Evolutionary conservation across 1,284 basidiomycete genomes (phyloP).

Genomic region (Cutaneotrichosporon cavernicola): DNA sequence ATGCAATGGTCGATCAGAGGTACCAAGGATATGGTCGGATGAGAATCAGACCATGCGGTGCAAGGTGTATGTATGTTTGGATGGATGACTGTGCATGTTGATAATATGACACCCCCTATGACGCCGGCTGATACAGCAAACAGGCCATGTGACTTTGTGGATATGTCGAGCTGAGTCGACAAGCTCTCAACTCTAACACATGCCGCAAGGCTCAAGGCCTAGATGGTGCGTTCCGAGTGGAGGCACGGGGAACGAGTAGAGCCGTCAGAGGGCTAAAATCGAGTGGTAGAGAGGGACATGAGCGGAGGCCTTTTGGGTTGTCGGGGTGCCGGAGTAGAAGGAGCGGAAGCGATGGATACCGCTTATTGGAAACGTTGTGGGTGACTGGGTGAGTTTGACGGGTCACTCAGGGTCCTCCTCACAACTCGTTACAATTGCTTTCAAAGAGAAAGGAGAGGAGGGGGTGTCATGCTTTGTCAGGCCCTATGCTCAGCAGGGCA

Average conservation of each 20-base stretch:
- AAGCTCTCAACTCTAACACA: too few relatives aligned
- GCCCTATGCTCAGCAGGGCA: background rate
- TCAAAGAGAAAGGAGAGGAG: too few relatives aligned
- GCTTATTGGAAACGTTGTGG: background rate
- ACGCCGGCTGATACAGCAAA: conserved; percentile 1
- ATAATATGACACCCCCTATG: background rate
- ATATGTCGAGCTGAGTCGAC: background rate
- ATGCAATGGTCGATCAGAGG: too few relatives aligned
- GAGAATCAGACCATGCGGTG: too few relatives aligned
- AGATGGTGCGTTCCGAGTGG: background rate
- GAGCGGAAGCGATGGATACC: background rate
- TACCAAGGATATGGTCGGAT: too few relatives aligned
- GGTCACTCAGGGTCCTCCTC: background rate
- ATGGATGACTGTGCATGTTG: too few relatives aligned
- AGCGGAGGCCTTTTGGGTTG: too few relatives aligned
- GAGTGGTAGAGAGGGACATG: too few relatives aligned
- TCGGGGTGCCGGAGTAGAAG: background rate
- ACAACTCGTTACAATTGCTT: too few relatives aligned
- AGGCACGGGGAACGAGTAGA: background rate
- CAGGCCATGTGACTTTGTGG: background rate
- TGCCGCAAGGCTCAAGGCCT: too few relatives aligned
- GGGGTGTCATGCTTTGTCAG: conserved; percentile 11
- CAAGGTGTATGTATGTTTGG: too few relatives aligned
- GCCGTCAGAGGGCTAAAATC: background rate
- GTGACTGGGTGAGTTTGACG: background rate